phyloP scores from a whole-genome alignment of 2,329 filamentous ascomycete genomes.

The Trichoderma endophyticum region DNA sequence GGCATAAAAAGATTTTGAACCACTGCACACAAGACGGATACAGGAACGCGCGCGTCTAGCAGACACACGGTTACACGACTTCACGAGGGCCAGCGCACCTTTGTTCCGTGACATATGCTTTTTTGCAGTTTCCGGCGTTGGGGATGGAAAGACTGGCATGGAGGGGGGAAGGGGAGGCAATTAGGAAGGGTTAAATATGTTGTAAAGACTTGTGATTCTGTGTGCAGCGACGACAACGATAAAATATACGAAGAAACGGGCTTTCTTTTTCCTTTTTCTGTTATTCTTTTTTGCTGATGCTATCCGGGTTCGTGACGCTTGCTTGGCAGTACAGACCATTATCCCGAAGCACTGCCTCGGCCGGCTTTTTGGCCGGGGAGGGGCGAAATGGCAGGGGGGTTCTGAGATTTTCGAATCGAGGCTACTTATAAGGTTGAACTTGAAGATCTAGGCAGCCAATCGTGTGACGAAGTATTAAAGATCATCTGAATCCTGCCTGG shows the following conservation, averaged over 20 bases:
- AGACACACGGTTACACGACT: background rate
- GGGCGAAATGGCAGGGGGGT: background rate
- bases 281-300: background rate
- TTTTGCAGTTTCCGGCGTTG: constrained; percentile 29
- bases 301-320: background rate
- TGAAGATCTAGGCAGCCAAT: background rate
- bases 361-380: background rate
- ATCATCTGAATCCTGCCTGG: background rate
- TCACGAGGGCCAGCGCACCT: background rate
- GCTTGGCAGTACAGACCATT: background rate
- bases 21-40: constrained; percentile 8
- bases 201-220: constrained; percentile 19
- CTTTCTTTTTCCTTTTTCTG: background rate
- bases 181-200: constrained; percentile 10
- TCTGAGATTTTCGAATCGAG: background rate
- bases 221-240: constrained; percentile 10
- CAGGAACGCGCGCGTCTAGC: constrained; percentile 3
- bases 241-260: constrained; percentile 18
- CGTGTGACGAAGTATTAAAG: background rate
- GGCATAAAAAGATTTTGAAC: constrained; percentile 13
- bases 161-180: constrained; percentile 1
- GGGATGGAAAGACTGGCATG: constrained; percentile 26
- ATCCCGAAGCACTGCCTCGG: background rate
- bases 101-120: constrained; percentile 7
- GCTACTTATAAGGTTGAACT: background rate